A percentile compares a stretch with the other conserved stretches of the same genome.
phyloP scores from a whole-genome alignment of 2,329 filamentous ascomycete genomes.

The Huntiella moniliformis region DNA sequence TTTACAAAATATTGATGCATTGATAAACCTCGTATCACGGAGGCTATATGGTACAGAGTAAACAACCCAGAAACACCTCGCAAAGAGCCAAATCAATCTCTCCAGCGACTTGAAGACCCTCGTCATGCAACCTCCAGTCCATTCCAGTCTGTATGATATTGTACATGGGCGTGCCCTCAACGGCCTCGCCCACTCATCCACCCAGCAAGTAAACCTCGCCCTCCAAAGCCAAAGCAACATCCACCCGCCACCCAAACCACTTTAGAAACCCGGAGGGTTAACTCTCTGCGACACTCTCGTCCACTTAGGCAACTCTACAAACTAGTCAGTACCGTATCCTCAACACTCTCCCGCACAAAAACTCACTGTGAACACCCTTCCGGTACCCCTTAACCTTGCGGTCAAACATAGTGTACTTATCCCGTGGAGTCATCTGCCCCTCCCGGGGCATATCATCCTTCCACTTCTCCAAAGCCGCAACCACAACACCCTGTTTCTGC shows the following conservation, averaged over 20 bases:
- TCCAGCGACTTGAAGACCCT: too few species aligned
- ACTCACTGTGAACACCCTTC: conserved; percentile 93
- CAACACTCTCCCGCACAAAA: not conserved
- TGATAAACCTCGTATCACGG: too few species aligned
- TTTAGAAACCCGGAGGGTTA: conserved; percentile 84
- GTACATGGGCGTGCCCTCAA: too few species aligned
- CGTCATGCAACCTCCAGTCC: too few species aligned
- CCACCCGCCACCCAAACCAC: not conserved
- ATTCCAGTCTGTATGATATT: too few species aligned
- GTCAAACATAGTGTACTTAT: conserved; percentile 98
- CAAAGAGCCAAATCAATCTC: too few species aligned
- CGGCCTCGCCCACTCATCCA: too few species aligned
- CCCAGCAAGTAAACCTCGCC: too few species aligned
- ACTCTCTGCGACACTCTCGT: conserved; percentile 84
- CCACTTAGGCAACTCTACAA: conserved; percentile 68
- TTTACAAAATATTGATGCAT: too few species aligned
- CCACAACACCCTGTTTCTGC: conserved; percentile 48
- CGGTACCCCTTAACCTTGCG: conserved; percentile 88
- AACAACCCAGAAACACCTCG: too few species aligned
- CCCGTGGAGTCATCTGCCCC: conserved; percentile 82
- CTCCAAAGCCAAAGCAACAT: not conserved
- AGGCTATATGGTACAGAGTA: too few species aligned
- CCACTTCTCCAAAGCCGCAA: conserved; percentile 72
- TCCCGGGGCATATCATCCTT: conserved; percentile 92
- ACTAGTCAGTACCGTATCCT: not conserved